Percentiles rank a stretch among this genome's conserved stretches.
Evolutionary conservation across 176 grass and related monocot species (phyloP).

Genomic region (Dendrocalamus sinicus): DNA sequence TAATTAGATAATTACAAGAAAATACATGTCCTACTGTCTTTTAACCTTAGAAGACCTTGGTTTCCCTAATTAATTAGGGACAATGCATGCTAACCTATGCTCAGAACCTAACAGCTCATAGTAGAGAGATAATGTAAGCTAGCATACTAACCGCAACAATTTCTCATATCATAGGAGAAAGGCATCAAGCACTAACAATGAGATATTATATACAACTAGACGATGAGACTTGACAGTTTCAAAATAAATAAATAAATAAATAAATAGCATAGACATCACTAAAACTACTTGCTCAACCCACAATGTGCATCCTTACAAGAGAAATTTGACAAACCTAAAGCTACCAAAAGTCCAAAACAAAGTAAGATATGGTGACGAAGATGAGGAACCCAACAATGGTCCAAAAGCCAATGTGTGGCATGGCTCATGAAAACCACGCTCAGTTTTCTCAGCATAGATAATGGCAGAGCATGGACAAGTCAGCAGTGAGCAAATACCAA

Average conservation of each 20-base stretch:
- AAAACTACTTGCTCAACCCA: neutral
- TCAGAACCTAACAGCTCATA: neutral
- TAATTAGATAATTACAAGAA: neutral
- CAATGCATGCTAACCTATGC: neutral
- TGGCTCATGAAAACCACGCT: neutral
- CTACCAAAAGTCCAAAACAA: neutral
- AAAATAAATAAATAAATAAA: neutral
- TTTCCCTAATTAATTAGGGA: neutral
- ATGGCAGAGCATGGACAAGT: neutral
- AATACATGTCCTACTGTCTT: neutral
- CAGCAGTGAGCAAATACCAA: neutral
- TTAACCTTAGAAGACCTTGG: neutral
- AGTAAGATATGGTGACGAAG: neutral
- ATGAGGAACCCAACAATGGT: neutral
- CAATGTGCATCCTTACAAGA: neutral
- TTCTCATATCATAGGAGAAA: neutral
- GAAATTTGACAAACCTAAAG: neutral
- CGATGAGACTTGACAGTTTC: neutral
- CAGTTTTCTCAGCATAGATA: neutral
- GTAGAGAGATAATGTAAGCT: neutral
- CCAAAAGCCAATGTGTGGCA: neutral
- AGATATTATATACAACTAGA: neutral
- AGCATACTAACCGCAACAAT: neutral
- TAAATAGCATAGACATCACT: neutral
- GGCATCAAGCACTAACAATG: neutral